Conservation (phyloP, 129 eudicot species). For the Centaurea solstitialis region DNA sequence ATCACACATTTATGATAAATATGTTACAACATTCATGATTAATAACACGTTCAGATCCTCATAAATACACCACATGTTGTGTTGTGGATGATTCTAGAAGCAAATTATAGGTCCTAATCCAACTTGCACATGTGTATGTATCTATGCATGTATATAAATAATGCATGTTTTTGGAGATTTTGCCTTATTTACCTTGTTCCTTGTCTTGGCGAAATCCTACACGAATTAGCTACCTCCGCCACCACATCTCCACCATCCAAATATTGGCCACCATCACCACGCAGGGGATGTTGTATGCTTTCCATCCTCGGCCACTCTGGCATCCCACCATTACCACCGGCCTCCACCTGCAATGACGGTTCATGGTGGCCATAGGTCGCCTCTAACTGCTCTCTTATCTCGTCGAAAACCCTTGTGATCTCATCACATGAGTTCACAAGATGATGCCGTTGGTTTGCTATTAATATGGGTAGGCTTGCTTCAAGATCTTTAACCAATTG, state of each 20-base stretch:
- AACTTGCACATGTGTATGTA: too few relatives aligned
- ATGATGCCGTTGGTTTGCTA: constrained; percentile 35
- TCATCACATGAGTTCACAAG: constrained; percentile 36
- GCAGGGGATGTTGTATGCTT: too few relatives aligned
- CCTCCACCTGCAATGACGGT: too few relatives aligned
- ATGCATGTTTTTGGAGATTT: background rate
- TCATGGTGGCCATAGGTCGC: background rate
- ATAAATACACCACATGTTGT: too few relatives aligned
- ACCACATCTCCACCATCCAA: constrained; percentile 9
- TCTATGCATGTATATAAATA: background rate
- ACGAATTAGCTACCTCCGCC: constrained; percentile 23
- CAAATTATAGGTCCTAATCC: too few relatives aligned
- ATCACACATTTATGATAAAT: too few relatives aligned
- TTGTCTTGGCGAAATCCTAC: constrained; percentile 21
- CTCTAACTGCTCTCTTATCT: constrained; percentile 29
- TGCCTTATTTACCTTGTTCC: constrained; percentile 50
- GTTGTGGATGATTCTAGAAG: too few relatives aligned
- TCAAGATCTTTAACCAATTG: constrained; percentile 46
- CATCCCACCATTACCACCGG: too few relatives aligned
- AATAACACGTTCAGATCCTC: too few relatives aligned
- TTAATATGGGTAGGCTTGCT: constrained; percentile 24
- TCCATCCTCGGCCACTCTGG: too few relatives aligned
- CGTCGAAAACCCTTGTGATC: constrained; percentile 33
- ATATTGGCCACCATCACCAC: background rate
- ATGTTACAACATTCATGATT: too few relatives aligned